phyloP scores from a whole-genome alignment of 495 filamentous ascomycete species.

The Penicillium steckii region DNA sequence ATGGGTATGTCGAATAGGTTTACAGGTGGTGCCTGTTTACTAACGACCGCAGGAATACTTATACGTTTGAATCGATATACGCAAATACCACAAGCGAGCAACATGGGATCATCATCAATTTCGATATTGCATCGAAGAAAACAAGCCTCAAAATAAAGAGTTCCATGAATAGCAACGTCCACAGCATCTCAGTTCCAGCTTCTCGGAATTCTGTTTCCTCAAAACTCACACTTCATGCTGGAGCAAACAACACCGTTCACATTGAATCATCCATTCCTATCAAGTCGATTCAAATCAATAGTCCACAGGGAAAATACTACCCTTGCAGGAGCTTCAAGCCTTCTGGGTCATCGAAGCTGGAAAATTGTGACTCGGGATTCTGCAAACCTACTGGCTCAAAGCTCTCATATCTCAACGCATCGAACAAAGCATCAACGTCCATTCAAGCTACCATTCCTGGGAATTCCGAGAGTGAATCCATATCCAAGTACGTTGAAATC shows the following conservation, averaged over 20 bases:
- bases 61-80: constrained; percentile 34
- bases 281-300: background rate
- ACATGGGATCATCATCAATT: constrained; percentile 28
- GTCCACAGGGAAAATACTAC: background rate
- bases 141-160: background rate
- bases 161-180: background rate
- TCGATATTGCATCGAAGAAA: background rate
- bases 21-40: background rate
- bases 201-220: background rate
- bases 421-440: constrained; percentile 10
- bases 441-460: constrained; percentile 16
- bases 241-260: constrained; percentile 1
- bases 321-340: background rate
- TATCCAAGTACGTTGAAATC: constrained; percentile 40
- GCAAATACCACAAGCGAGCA: constrained; percentile 34
- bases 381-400: background rate
- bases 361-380: constrained; percentile 1
- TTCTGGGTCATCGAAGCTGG: background rate
- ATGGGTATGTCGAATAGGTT: constrained; percentile 19
- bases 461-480: background rate
- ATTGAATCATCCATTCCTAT: background rate
- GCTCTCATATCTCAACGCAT: background rate
- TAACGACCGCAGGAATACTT: constrained; percentile 7
- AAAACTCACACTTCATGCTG: background rate
- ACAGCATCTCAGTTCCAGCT: background rate